Conservation (phyloP, 2,329 filamentous ascomycete genomes). For the Fusarium sp. region DNA sequence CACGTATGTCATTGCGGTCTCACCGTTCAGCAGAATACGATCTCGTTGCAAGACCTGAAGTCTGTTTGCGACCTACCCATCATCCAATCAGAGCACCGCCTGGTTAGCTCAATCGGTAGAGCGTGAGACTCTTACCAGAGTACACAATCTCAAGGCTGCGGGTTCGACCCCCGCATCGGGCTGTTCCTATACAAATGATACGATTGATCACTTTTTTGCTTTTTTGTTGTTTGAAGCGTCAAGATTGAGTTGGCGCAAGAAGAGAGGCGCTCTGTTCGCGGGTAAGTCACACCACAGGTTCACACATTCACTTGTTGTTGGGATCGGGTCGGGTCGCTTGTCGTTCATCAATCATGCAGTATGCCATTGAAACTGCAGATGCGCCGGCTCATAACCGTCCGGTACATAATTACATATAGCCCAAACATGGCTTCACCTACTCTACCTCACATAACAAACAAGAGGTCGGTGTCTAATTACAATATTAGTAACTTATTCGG, state of each 20-base stretch:
- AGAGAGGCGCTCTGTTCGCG: background rate
- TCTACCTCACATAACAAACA: slow-evolving; percentile 70
- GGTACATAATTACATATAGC: slow-evolving; percentile 1
- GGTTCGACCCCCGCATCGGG: slow-evolving; percentile 63
- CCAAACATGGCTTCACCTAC: slow-evolving; percentile 63
- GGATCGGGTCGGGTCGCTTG: background rate
- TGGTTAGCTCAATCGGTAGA: slow-evolving; percentile 65
- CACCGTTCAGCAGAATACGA: background rate
- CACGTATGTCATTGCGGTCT: background rate
- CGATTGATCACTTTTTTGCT: slow-evolving; percentile 22
- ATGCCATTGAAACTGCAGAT: background rate
- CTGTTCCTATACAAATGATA: slow-evolving; percentile 51
- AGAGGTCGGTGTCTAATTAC: slow-evolving; percentile 69
- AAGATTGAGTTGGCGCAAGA: background rate
- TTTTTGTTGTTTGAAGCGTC: background rate
- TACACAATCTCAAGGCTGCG: slow-evolving; percentile 64
- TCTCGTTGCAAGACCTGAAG: background rate
- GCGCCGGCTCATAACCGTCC: background rate
- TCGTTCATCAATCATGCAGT: slow-evolving; percentile 12
- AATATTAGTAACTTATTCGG: slow-evolving; percentile 18
- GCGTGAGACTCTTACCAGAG: slow-evolving; percentile 73
- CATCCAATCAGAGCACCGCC: slow-evolving; percentile 39
- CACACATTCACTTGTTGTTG: background rate
- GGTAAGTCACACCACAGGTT: background rate
- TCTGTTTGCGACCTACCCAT: accelerated